Conservation (phyloP, 139 green algal genomes). For the Astrephomene gubernaculifera region DNA sequence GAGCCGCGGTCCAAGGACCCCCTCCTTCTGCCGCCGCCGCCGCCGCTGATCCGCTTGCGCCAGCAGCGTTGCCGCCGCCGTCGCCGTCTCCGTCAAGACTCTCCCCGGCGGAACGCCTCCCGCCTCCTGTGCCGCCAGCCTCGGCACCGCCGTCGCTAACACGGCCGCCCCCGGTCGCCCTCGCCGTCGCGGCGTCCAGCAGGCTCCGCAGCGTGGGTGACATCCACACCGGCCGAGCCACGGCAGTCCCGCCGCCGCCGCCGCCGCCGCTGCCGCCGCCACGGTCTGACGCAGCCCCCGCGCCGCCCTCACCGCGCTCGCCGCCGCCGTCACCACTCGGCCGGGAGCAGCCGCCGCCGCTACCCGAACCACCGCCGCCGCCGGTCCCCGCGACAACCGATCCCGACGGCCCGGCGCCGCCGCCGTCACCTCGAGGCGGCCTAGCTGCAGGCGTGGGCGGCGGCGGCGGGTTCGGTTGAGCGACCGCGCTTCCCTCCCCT, state of each 20-base stretch:
- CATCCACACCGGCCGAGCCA: neutral
- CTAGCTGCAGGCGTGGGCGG: neutral
- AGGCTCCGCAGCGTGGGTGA: constrained; percentile 5
- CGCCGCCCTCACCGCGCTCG: neutral
- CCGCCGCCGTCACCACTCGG: neutral
- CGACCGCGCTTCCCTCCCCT: neutral
- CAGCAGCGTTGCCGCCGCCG: neutral
- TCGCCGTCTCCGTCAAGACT: neutral
- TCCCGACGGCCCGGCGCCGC: neutral
- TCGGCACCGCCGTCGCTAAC: neutral
- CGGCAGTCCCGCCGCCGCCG: neutral
- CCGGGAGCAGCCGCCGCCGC: neutral
- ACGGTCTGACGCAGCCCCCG: neutral
- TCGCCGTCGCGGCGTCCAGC: neutral
- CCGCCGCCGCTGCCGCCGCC: neutral
- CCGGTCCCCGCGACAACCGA: neutral
- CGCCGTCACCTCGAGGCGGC: neutral
- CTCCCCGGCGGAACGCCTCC: neutral
- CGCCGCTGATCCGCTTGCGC: neutral
- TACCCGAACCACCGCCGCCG: neutral
- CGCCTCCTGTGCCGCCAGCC: neutral
- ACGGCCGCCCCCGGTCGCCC: neutral
- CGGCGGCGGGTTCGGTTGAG: neutral
- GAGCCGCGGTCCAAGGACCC: neutral
- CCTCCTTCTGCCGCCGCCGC: neutral